These are phyloP conservation scores for Blumeriella jaapii DNA, from an alignment of 2,329 filamentous ascomycete species.

Conservation along the genomic window DNA sequence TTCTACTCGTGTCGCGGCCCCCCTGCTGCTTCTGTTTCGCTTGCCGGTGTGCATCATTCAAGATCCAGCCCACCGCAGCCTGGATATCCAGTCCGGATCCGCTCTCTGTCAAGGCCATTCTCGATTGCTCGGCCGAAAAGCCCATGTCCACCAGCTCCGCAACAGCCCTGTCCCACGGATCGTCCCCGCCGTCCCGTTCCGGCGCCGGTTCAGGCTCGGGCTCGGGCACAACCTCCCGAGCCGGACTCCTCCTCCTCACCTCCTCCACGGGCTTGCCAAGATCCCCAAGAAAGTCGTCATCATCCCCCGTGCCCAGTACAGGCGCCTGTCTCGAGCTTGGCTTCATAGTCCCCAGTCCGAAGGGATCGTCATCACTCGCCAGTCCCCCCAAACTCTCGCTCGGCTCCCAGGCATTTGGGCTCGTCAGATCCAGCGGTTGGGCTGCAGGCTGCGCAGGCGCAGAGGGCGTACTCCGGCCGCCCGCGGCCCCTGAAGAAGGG, in stretches of 20 bases:
- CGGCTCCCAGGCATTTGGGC: constrained; percentile 42
- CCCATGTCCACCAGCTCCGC: constrained; percentile 92
- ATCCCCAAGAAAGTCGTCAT: constrained; percentile 56
- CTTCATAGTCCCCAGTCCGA: constrained; percentile 59
- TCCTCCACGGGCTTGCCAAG: constrained; percentile 54
- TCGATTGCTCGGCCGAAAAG: constrained; percentile 76
- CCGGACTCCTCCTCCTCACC: constrained; percentile 36
- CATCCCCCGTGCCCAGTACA: constrained; percentile 32
- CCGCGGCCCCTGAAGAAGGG: too few relatives aligned
- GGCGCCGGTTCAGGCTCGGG: constrained; percentile 11
- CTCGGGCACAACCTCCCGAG: constrained; percentile 14
- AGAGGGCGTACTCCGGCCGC: too few relatives aligned
- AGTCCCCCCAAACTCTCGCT: constrained; percentile 27
- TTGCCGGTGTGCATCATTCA: constrained; percentile 83
- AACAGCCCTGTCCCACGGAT: constrained; percentile 67
- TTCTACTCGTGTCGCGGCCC: constrained; percentile 29
- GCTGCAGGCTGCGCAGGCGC: too few relatives aligned
- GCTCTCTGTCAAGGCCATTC: constrained; percentile 66
- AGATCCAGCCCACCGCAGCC: constrained; percentile 74
- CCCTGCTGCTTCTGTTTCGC: constrained; percentile 57
- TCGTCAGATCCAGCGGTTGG: constrained; percentile 39
- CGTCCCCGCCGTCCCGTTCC: constrained; percentile 30
- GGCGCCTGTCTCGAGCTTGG: constrained; percentile 19
- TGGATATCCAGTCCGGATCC: constrained; percentile 72
- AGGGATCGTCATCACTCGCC: constrained; percentile 68